These are phyloP conservation scores for Rutstroemia sp. DNA, from an alignment of 2,329 filamentous ascomycete species.

Conservation along the genomic window DNA sequence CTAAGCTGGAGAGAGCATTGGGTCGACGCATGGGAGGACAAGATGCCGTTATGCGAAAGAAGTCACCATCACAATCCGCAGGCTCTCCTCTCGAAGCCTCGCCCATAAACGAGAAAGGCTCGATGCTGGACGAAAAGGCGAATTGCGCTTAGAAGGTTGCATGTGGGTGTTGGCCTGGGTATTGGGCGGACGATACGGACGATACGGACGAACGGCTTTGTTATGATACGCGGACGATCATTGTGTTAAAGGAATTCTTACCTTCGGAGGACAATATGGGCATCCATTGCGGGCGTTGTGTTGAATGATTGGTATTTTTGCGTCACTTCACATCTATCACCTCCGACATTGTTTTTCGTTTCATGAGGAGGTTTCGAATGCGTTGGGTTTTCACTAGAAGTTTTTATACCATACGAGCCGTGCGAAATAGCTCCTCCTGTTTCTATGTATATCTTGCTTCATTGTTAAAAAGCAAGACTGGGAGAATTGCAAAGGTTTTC, in stretches of 20 bases:
- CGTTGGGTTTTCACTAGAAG: neutral
- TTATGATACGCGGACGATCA: neutral
- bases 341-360: constrained; percentile 4
- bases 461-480: neutral
- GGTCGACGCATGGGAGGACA: constrained; percentile 62
- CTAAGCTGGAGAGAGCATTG: constrained; percentile 66
- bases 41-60: constrained; percentile 55
- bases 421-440: neutral
- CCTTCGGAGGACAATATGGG: constrained; percentile 2
- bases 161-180: neutral
- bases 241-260: neutral
- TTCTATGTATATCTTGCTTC: neutral
- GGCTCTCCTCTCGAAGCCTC: neutral
- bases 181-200: neutral
- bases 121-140: neutral
- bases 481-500: too few relatives aligned
- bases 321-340: neutral
- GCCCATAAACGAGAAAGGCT: neutral
- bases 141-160: neutral
- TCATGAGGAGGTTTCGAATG: neutral
- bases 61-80: neutral
- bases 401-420: constrained; percentile 6
- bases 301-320: constrained; percentile 3
- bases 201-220: neutral
- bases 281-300: constrained; percentile 7